These are phyloP conservation scores for Colletotrichum theobromicola DNA, from an alignment of 2,329 filamentous ascomycete genomes.

Conservation along the genomic window DNA sequence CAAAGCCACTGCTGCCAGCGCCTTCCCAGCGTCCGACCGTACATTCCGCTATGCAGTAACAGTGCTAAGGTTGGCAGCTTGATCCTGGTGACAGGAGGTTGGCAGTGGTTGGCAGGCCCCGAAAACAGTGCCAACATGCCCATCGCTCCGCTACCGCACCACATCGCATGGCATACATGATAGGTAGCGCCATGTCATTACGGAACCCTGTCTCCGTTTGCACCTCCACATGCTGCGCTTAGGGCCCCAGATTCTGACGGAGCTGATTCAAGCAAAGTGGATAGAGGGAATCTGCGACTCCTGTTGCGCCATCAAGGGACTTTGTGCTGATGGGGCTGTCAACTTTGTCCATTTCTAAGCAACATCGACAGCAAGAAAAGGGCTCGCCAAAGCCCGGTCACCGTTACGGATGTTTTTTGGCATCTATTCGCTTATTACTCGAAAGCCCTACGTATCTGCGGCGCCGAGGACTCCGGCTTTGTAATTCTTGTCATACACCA, in stretches of 20 bases:
- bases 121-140: background rate
- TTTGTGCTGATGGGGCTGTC: background rate
- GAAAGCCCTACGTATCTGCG: background rate
- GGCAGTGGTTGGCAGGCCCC: background rate
- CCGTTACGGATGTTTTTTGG: background rate
- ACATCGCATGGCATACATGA: too few relatives aligned
- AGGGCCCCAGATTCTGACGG: background rate
- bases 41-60: background rate
- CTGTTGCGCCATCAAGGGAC: slow-evolving; percentile 13
- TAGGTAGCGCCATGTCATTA: slow-evolving; percentile 1
- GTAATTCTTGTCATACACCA: background rate
- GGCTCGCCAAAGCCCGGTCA: background rate
- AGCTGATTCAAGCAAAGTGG: slow-evolving; percentile 1
- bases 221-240: background rate
- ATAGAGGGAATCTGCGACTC: background rate
- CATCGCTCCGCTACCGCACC: background rate
- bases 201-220: slow-evolving; percentile 7
- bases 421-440: background rate
- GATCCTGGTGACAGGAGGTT: background rate
- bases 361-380: background rate
- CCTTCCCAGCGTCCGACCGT: slow-evolving; percentile 1
- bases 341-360: slow-evolving; percentile 1
- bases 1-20: background rate
- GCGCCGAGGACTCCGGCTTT: background rate
- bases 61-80: background rate